Conservation (phyloP, 805 yeast genomes). For the Candida hungchunana region DNA sequence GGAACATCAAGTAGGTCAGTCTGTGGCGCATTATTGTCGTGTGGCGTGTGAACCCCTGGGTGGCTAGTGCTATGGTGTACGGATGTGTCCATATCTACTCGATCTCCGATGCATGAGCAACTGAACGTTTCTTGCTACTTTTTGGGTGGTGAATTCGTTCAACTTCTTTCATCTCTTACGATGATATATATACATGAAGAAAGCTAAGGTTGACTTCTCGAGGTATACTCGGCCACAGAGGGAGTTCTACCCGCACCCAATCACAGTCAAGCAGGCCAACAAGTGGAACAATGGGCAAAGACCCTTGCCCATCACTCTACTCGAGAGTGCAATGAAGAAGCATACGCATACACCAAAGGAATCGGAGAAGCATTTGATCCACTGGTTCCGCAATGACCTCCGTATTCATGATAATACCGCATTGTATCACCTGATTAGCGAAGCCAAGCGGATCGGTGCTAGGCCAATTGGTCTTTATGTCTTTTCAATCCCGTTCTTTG, state of each 20-base stretch:
- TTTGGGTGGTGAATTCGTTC: too few species aligned
- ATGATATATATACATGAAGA: slow-evolving; percentile 6
- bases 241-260: slow-evolving; percentile 6
- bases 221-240: slow-evolving; percentile 10
- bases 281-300: slow-evolving; percentile 12
- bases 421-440: slow-evolving; percentile 32
- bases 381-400: slow-evolving; percentile 46
- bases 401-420: slow-evolving; percentile 42
- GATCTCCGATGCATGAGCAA: too few species aligned
- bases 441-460: slow-evolving; percentile 27
- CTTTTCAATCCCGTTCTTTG: slow-evolving; percentile 36
- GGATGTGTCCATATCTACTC: too few species aligned
- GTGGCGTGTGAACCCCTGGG: too few species aligned
- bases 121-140: background rate
- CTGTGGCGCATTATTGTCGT: too few species aligned
- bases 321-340: slow-evolving; percentile 6
- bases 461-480: slow-evolving; percentile 40
- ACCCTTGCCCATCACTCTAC: slow-evolving; percentile 9
- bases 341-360: background rate
- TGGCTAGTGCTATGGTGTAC: too few species aligned
- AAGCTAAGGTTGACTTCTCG: slow-evolving; percentile 16
- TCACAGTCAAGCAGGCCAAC: slow-evolving; percentile 9
- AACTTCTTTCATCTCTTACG: background rate
- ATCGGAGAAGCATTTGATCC: slow-evolving; percentile 30
- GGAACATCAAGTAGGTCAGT: too few species aligned